Evolutionary conservation across 495 filamentous ascomycete species (phyloP).

Genomic region (Neurospora sp.): DNA sequence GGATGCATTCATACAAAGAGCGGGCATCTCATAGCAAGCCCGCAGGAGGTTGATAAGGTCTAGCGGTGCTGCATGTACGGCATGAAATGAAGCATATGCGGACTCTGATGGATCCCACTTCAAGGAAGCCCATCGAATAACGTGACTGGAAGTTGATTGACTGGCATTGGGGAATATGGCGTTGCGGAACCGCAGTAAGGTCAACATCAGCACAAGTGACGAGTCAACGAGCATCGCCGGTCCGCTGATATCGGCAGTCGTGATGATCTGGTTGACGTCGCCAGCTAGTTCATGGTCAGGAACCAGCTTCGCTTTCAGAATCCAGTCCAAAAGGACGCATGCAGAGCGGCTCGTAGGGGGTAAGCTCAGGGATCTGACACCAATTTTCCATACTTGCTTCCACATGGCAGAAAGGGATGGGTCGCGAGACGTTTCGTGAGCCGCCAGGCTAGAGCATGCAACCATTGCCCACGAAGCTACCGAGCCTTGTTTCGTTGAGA

Average conservation of each 20-base stretch:
- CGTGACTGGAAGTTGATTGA: conserved; percentile 52
- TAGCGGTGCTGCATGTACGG: conserved; percentile 28
- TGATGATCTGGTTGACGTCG: conserved; percentile 56
- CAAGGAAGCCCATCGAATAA: conserved; percentile 69
- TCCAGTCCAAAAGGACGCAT: conserved; percentile 59
- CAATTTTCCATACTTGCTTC: conserved; percentile 66
- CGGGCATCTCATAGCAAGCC: conserved; percentile 30
- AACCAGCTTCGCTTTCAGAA: conserved; percentile 54
- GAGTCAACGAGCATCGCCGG: conserved; percentile 73
- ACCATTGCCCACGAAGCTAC: conserved; percentile 47
- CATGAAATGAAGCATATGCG: conserved; percentile 29
- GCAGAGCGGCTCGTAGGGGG: conserved; percentile 66
- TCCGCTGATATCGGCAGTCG: conserved; percentile 67
- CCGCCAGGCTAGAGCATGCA: conserved; percentile 35
- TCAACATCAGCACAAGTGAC: conserved; percentile 62
- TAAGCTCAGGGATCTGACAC: conserved; percentile 59
- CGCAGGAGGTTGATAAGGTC: conserved; percentile 36
- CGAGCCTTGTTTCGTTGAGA: conserved; percentile 26
- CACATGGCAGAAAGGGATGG: conserved; percentile 36
- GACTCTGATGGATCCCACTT: conserved; percentile 55
- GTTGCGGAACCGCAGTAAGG: conserved; percentile 47
- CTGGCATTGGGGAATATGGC: conserved; percentile 54
- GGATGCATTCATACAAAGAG: conserved; percentile 11
- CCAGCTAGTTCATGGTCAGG: conserved; percentile 52
- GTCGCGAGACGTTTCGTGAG: conserved; percentile 10